A percentile compares a stretch with the other conserved stretches of the same genome.
These are phyloP conservation scores for Jamesozyma jinghongensis DNA, from an alignment of 805 yeast species.

Conservation along the genomic window DNA sequence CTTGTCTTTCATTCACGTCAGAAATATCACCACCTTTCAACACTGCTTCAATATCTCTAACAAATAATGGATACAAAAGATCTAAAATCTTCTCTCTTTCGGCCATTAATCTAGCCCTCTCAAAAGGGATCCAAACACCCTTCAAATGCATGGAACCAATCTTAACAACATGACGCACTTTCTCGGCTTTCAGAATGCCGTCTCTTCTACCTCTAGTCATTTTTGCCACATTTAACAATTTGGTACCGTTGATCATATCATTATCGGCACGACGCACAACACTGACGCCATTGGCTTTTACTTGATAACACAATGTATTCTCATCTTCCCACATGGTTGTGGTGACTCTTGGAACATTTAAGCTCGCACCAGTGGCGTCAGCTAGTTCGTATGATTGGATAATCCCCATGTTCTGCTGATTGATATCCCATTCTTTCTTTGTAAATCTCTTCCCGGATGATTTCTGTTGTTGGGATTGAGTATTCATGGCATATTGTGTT, in stretches of 20 bases:
- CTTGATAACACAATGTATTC: constrained; percentile 75
- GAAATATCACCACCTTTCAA: constrained; percentile 13
- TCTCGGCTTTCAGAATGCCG: constrained; percentile 71
- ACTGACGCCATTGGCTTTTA: constrained; percentile 69
- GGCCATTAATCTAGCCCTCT: constrained; percentile 73
- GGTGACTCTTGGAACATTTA: constrained; percentile 45
- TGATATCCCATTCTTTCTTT: constrained; percentile 2
- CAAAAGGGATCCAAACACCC: constrained; percentile 88
- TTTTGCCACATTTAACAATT: constrained; percentile 71
- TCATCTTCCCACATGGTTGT: constrained; percentile 92
- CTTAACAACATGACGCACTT: constrained; percentile 70
- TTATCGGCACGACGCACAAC: constrained; percentile 81
- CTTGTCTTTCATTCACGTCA: background rate
- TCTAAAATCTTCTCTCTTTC: constrained; percentile 68
- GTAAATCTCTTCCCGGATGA: background rate
- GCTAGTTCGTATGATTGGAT: constrained; percentile 4
- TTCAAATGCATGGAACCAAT: constrained; percentile 82
- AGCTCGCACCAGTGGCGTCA: background rate
- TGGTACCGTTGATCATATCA: constrained; percentile 80
- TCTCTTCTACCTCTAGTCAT: constrained; percentile 85
- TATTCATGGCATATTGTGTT: background rate
- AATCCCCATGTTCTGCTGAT: constrained; percentile 5
- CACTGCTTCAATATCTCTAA: constrained; percentile 55
- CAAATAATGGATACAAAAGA: constrained; percentile 57
- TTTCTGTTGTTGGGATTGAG: background rate